phyloP scores from a whole-genome alignment of 805 yeast genomes.

The Barnettozyma sp. region DNA sequence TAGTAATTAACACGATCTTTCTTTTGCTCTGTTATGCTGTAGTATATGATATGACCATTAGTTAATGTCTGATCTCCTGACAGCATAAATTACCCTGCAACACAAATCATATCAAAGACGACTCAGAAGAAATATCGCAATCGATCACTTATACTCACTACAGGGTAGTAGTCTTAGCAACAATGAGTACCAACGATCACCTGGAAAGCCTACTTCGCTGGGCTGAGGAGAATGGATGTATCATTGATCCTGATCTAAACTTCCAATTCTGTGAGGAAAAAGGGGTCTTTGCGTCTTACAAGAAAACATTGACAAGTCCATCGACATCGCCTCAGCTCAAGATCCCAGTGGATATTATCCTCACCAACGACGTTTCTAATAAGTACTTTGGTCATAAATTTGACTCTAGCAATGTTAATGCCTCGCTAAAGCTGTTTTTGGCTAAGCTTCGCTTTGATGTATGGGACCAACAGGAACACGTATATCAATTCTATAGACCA shows the following conservation, averaged over 20 bases:
- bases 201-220: constrained; percentile 21
- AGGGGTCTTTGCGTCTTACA: constrained; percentile 32
- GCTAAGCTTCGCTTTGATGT: constrained; percentile 38
- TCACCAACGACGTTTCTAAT: constrained; percentile 23
- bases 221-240: constrained; percentile 34
- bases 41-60: no score
- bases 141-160: not conserved
- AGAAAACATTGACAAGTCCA: constrained; percentile 16
- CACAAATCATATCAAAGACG: no score
- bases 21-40: no score
- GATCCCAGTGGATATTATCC: constrained; percentile 28
- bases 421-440: constrained; percentile 32
- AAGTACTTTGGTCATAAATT: constrained; percentile 19
- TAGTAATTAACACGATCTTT: no score
- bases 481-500: constrained; percentile 33
- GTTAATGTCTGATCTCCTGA: no score
- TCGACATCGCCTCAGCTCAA: constrained; percentile 20
- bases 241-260: constrained; percentile 27
- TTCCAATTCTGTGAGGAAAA: constrained; percentile 28
- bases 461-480: no score
- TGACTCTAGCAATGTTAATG: constrained; percentile 24
- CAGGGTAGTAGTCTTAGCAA: not conserved
- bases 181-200: not conserved
- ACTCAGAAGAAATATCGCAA: no score
- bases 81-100: no score